Percentiles rank a stretch among this genome's conserved stretches.
Conservation (phyloP, 2,329 filamentous ascomycete species). For the Delphinella strobiligena region DNA sequence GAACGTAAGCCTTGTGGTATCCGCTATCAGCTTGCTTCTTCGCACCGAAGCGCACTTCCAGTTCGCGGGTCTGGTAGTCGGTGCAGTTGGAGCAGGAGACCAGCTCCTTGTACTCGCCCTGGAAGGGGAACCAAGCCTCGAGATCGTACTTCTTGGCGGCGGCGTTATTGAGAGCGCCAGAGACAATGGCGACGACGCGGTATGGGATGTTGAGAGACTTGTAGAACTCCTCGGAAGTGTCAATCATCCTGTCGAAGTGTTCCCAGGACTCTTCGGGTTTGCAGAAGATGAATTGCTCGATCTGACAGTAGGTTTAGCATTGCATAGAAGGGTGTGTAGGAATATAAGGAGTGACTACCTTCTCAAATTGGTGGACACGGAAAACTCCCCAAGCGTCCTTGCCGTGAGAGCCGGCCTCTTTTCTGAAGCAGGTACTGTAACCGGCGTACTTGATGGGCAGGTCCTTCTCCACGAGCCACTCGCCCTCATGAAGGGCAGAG, state of each 20-base stretch:
- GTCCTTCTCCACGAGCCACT: slow-evolving; percentile 78
- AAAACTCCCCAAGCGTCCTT: slow-evolving; percentile 97
- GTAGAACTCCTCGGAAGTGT: slow-evolving; percentile 87
- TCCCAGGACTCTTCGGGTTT: slow-evolving; percentile 89
- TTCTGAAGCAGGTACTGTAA: slow-evolving; percentile 89
- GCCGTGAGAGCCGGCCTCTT: slow-evolving; percentile 84
- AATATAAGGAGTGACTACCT: slow-evolving; percentile 36
- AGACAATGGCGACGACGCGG: slow-evolving; percentile 86
- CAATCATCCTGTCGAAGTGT: slow-evolving; percentile 87
- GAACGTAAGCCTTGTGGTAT: slow-evolving; percentile 82
- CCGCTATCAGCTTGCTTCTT: slow-evolving; percentile 69
- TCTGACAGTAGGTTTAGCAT: slow-evolving; percentile 16
- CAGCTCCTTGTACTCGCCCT: slow-evolving; percentile 95
- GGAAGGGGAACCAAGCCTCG: slow-evolving; percentile 92
- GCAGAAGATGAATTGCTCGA: slow-evolving; percentile 68
- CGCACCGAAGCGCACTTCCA: slow-evolving; percentile 82
- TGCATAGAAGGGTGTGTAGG: not conserved
- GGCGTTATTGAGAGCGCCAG: slow-evolving; percentile 85
- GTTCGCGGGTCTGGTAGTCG: slow-evolving; percentile 87
- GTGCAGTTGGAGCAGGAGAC: slow-evolving; percentile 97
- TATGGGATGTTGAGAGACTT: slow-evolving; percentile 80
- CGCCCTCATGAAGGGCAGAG: slow-evolving; percentile 73
- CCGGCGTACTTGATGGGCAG: slow-evolving; percentile 82
- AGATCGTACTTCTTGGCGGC: slow-evolving; percentile 89
- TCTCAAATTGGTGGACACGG: slow-evolving; percentile 96